Evolutionary conservation across 108 stramenopile species (phyloP).

Genomic region (Nitzschia inconspicua): DNA sequence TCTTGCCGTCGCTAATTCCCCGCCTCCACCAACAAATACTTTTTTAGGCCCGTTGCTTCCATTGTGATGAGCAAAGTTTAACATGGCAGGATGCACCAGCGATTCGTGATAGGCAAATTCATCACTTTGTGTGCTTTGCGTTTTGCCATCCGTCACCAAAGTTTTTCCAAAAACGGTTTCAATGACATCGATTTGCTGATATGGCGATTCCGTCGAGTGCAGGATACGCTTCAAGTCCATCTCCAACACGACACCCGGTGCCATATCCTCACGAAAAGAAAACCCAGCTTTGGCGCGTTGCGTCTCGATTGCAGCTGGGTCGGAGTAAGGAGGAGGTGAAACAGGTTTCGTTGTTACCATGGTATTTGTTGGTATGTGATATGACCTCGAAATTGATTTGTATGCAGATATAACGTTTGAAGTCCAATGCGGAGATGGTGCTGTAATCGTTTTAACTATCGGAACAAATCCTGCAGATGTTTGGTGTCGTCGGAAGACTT

Average conservation of each 20-base stretch:
- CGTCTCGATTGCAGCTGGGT: slow-evolving; percentile 31
- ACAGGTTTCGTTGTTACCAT: not conserved
- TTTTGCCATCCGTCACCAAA: slow-evolving; percentile 91
- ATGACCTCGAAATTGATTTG: no score
- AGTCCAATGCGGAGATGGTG: no score
- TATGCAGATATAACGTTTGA: no score
- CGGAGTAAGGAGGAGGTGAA: not conserved
- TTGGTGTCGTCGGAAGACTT: no score
- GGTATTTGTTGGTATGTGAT: not conserved
- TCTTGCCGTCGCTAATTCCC: slow-evolving; percentile 85
- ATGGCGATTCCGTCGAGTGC: slow-evolving; percentile 40
- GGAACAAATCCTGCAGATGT: no score
- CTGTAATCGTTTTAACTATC: no score
- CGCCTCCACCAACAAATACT: slow-evolving; percentile 88
- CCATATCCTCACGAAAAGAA: slow-evolving; percentile 47
- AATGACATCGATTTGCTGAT: slow-evolving; percentile 38
- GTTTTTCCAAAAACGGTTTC: slow-evolving; percentile 52
- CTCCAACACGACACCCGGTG: slow-evolving; percentile 49
- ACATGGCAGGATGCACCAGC: slow-evolving; percentile 77
- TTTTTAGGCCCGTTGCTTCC: slow-evolving; percentile 43
- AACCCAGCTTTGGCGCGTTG: slow-evolving; percentile 56
- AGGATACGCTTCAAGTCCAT: slow-evolving; percentile 48
- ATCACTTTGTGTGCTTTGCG: slow-evolving; percentile 78
- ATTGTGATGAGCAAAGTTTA: slow-evolving; percentile 36
- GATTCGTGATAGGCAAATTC: slow-evolving; percentile 89